phyloP scores from a whole-genome alignment of 352 stramenopile species.

The Blastocystis sp. region DNA sequence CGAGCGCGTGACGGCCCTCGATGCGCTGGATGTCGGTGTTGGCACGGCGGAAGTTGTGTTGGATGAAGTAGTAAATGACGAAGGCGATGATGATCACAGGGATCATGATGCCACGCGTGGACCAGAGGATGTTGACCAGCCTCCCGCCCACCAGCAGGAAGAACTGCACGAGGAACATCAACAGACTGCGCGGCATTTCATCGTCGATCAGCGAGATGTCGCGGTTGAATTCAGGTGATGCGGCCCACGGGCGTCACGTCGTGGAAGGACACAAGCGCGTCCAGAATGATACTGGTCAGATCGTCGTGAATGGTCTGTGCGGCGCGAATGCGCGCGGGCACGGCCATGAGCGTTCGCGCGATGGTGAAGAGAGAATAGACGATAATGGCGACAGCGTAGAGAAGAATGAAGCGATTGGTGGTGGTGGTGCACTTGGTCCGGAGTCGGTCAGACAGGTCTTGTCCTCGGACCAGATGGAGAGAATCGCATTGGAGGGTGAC shows the following conservation, averaged over 20 bases:
- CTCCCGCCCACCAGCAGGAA: background rate
- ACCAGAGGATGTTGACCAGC: conserved; percentile 29
- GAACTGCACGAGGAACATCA: conserved; percentile 51
- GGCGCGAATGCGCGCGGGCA: background rate
- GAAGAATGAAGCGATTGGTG: background rate
- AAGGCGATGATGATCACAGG: conserved; percentile 33
- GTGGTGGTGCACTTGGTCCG: background rate
- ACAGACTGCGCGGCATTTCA: conserved; percentile 43
- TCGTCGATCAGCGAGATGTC: conserved; percentile 14
- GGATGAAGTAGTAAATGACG: conserved; percentile 60
- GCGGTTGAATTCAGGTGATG: no score
- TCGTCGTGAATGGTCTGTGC: conserved; percentile 74
- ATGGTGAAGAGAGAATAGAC: background rate
- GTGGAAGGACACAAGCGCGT: no score
- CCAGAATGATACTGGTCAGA: conserved; percentile 73
- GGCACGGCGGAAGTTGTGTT: conserved; percentile 58
- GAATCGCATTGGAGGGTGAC: conserved; percentile 36
- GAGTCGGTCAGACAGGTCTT: background rate
- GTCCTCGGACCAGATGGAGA: conserved; percentile 33
- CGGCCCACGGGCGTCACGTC: no score
- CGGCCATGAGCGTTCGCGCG: background rate
- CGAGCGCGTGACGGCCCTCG: conserved; percentile 66
- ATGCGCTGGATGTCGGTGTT: conserved; percentile 70
- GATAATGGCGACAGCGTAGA: background rate
- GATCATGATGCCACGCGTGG: conserved; percentile 48